A percentile compares a stretch with the other conserved stretches of the same genome.
Evolutionary conservation across 345 rosid species (phyloP).

Genomic region (Eucalyptus microcorys): DNA sequence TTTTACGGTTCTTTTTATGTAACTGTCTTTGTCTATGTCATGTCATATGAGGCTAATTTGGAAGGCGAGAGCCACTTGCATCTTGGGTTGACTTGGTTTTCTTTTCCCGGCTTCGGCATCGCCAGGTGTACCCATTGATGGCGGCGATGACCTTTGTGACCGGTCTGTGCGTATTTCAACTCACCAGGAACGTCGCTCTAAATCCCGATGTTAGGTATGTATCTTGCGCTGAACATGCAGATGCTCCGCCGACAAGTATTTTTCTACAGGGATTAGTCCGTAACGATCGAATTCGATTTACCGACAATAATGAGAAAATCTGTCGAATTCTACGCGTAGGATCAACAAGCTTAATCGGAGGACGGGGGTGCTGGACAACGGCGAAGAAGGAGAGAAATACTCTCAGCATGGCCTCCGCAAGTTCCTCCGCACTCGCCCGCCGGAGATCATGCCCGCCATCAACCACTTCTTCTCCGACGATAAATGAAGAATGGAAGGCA

Average conservation of each 20-base stretch:
- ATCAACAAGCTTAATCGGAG: constrained; percentile 32
- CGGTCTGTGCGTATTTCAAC: constrained; percentile 50
- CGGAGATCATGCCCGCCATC: constrained; percentile 69
- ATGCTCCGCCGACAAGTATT: neutral
- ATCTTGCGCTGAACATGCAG: neutral
- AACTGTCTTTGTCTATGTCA: neutral
- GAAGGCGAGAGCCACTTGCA: neutral
- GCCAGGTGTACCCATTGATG: constrained; percentile 54
- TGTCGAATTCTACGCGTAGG: constrained; percentile 5
- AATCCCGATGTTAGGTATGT: constrained; percentile 70
- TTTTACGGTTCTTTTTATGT: neutral
- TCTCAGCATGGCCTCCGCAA: constrained; percentile 56
- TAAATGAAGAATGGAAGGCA: neutral
- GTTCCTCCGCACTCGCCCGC: constrained; percentile 58
- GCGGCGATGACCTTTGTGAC: constrained; percentile 74
- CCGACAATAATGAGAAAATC: neutral
- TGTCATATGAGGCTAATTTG: neutral
- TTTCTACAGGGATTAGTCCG: neutral
- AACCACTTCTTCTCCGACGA: constrained; percentile 55
- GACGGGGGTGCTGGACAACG: constrained; percentile 50
- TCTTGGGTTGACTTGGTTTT: neutral
- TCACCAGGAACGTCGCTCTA: constrained; percentile 35
- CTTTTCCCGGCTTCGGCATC: neutral
- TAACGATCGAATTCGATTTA: neutral
- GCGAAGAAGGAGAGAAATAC: constrained; percentile 60